Conservation (phyloP, 2,329 filamentous ascomycete species). For the Colletotrichum siamense region DNA sequence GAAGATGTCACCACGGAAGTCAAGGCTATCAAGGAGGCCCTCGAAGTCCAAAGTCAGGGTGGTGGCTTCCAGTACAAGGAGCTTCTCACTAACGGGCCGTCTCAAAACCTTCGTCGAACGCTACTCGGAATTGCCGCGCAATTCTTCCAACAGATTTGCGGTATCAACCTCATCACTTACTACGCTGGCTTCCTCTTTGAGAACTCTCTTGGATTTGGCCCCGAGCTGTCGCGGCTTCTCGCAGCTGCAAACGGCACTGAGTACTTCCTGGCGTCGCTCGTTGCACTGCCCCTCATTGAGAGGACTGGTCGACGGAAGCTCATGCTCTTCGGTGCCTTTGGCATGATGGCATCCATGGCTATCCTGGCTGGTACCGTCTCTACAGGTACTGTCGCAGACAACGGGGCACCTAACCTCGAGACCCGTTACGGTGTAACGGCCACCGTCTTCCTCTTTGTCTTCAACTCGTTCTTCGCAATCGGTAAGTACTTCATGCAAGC, state of each 20-base stretch:
- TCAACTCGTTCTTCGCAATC: constrained; percentile 65
- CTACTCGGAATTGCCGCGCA: constrained; percentile 36
- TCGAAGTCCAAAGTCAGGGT: constrained; percentile 29
- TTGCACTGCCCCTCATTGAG: constrained; percentile 48
- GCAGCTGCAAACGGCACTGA: constrained; percentile 58
- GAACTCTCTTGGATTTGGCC: constrained; percentile 49
- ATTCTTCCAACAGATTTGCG: constrained; percentile 29
- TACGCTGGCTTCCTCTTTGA: constrained; percentile 38
- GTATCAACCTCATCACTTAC: constrained; percentile 40
- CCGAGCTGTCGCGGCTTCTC: constrained; percentile 54
- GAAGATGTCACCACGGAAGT: constrained; percentile 26
- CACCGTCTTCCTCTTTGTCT: constrained; percentile 63
- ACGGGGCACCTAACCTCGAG: constrained; percentile 30
- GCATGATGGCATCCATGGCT: constrained; percentile 67
- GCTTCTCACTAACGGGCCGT: constrained; percentile 62
- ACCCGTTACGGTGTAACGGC: constrained; percentile 33
- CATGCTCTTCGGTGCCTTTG: constrained; percentile 68
- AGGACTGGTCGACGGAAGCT: constrained; percentile 63
- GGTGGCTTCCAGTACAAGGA: constrained; percentile 24
- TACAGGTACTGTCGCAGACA: constrained; percentile 33
- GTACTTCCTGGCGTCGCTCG: constrained; percentile 43
- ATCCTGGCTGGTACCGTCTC: constrained; percentile 45
- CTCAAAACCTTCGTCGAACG: constrained; percentile 70
- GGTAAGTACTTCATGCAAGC: constrained; percentile 24
- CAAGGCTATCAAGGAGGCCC: constrained; percentile 26